Base-by-base conservation (phyloP, 495 filamentous ascomycete genomes). In the Daldinia loculata region DNA sequence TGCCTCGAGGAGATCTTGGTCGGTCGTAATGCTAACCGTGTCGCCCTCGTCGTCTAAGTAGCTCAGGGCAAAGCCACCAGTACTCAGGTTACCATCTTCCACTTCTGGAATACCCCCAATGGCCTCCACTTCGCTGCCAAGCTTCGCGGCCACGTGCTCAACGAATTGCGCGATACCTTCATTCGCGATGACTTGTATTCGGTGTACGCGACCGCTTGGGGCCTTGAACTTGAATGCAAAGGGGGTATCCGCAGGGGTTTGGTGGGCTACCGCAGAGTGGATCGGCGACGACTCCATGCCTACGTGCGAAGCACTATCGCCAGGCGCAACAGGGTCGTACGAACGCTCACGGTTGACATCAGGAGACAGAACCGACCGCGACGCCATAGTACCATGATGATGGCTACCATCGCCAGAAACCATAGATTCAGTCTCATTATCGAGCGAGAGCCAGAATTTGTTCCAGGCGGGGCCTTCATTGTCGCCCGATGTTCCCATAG, bases 191-290 rank as follows among this genome's bases (percentile, higher is more conserved):
- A 98, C 90, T 75, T 97, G 95, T 8, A 98, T 84, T 41, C 96
- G 89, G 80, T 98, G 96, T 27, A 98, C 94, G 43, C 95, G 92
- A 45, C 96, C 95, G 77, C 93, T 95, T 15, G 96, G 95, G 4
- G 95, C 94, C 83, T 99, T 98, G 87, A 99, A 99, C 79, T 99
- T 99, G 89, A 99, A 98, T 26, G 94, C 88, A 82, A 98, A 99
- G 0, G 95, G 92, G 11, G 84, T 77, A 60, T 93, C 92, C 75
- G 91, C 89, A 0, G 85, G 81, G 22, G 87, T 75, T 2, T 85
- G 83, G 0, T 85, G 81, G 38, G 85, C 83, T 29, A 89, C 65
- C 8, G 83, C 81, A 45, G 90, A 92, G 60, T 92, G 90, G 3
- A 86, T 83, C 30, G 90, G 93, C 6, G 75, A 71, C 26, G 90